These are phyloP conservation scores for Lachancea quebecensis DNA, from an alignment of 805 yeast species.

Conservation along the genomic window DNA sequence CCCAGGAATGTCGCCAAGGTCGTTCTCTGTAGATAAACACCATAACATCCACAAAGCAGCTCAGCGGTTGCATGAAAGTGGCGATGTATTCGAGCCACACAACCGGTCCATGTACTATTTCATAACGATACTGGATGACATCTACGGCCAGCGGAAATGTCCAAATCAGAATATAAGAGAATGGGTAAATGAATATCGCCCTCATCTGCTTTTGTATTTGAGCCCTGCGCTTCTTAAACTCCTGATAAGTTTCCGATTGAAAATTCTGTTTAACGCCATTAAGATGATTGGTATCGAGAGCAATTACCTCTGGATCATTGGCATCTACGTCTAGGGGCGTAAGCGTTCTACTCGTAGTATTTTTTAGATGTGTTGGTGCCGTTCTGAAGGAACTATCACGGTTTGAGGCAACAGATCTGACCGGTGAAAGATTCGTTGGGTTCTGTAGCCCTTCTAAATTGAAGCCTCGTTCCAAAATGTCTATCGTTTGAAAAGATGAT, in stretches of 20 bases:
- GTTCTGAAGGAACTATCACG: not conserved
- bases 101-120: conserved; percentile 42
- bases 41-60: conserved; percentile 67
- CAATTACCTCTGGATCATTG: conserved; percentile 4
- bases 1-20: conserved; percentile 60
- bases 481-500: not conserved
- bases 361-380: not conserved
- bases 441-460: not conserved
- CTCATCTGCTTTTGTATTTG: conserved; percentile 72
- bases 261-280: conserved; percentile 32
- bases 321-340: not conserved
- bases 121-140: conserved; percentile 47
- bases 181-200: conserved; percentile 75
- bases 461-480: not conserved
- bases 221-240: conserved; percentile 55
- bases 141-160: conserved; percentile 67
- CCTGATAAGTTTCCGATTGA: conserved; percentile 53
- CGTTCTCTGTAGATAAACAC: conserved; percentile 73
- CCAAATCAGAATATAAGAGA: conserved; percentile 78
- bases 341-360: not conserved
- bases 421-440: not conserved
- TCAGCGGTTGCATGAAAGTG: conserved; percentile 75
- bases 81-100: conserved; percentile 60
- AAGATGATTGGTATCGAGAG: conserved; percentile 6
- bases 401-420: not conserved